Evolutionary conservation across 306 rosid species (phyloP).

Genomic region (Pyrus pyrifolia): DNA sequence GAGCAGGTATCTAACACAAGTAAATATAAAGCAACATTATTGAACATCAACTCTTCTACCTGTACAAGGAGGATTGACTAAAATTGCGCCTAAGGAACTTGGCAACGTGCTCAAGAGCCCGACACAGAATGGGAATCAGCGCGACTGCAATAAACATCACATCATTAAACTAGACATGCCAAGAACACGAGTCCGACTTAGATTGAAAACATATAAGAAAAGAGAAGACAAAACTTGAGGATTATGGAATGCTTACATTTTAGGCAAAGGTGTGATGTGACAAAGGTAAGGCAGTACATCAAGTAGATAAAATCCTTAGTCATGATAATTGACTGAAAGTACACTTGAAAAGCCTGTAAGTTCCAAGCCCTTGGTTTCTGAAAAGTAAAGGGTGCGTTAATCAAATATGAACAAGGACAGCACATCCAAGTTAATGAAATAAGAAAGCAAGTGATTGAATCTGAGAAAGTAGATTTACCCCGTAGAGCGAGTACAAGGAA

Average conservation of each 20-base stretch:
- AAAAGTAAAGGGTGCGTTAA: conserved; percentile 19
- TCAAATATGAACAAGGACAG: conserved; percentile 9
- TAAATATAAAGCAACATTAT: conserved; percentile 4
- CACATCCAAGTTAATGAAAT: not conserved
- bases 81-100: conserved; percentile 93
- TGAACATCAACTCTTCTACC: conserved; percentile 38
- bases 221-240: not conserved
- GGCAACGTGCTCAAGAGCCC: conserved; percentile 80
- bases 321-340: conserved; percentile 64
- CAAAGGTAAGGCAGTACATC: conserved; percentile 70
- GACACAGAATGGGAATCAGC: conserved; percentile 78
- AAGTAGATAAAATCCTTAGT: conserved; percentile 86
- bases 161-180: conserved; percentile 14
- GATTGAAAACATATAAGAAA: not conserved
- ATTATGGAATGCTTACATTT: conserved; percentile 51
- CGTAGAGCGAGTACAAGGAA: conserved; percentile 70
- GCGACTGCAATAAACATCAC: conserved; percentile 63
- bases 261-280: conserved; percentile 75
- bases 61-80: conserved; percentile 78
- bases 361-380: conserved; percentile 97
- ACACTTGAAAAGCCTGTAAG: conserved; percentile 78
- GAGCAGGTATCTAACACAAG: not conserved
- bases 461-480: conserved; percentile 43
- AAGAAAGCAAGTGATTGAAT: not conserved
- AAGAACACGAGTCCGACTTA: not conserved